Percentiles rank a stretch among this genome's conserved stretches.
Conservation (phyloP, 2,329 filamentous ascomycete species). For the Venturia aucupariae region DNA sequence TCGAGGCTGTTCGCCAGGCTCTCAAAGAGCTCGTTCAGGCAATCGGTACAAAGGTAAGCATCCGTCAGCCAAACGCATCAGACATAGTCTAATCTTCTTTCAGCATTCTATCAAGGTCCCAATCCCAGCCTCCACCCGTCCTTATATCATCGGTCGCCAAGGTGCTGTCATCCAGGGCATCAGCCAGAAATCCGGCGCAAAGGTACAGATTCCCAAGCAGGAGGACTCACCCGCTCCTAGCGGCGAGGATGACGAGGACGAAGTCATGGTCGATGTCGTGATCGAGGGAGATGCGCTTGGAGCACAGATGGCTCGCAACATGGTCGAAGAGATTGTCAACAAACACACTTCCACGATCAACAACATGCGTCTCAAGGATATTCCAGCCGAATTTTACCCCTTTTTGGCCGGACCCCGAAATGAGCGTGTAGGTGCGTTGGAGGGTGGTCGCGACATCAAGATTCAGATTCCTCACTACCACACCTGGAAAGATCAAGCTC, state of each 20-base stretch:
- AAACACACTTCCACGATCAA: conserved; percentile 57
- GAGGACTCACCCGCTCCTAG: conserved; percentile 51
- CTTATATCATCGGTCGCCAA: conserved; percentile 87
- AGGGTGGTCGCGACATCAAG: conserved; percentile 65
- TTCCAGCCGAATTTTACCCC: conserved; percentile 88
- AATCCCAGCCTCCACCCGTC: conserved; percentile 72
- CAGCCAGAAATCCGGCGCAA: conserved; percentile 80
- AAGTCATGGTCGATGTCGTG: conserved; percentile 68
- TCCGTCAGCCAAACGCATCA: neutral
- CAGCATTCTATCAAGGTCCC: conserved; percentile 63
- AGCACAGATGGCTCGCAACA: conserved; percentile 70
- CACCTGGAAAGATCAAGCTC: conserved; percentile 59
- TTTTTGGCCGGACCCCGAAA: conserved; percentile 82
- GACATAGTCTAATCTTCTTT: conserved; percentile 17
- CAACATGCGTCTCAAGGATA: conserved; percentile 69
- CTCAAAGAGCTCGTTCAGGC: conserved; percentile 83
- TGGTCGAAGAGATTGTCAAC: conserved; percentile 79
- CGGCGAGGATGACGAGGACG: conserved; percentile 64
- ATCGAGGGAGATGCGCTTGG: conserved; percentile 89
- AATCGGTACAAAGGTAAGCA: conserved; percentile 70
- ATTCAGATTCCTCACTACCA: conserved; percentile 77
- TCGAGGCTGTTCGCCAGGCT: conserved; percentile 75
- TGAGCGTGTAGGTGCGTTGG: conserved; percentile 49
- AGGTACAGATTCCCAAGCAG: conserved; percentile 78
- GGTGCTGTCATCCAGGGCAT: conserved; percentile 85